Evolutionary conservation across 2,329 filamentous ascomycete genomes (phyloP).

Genomic region (Talaromyces sp.): DNA sequence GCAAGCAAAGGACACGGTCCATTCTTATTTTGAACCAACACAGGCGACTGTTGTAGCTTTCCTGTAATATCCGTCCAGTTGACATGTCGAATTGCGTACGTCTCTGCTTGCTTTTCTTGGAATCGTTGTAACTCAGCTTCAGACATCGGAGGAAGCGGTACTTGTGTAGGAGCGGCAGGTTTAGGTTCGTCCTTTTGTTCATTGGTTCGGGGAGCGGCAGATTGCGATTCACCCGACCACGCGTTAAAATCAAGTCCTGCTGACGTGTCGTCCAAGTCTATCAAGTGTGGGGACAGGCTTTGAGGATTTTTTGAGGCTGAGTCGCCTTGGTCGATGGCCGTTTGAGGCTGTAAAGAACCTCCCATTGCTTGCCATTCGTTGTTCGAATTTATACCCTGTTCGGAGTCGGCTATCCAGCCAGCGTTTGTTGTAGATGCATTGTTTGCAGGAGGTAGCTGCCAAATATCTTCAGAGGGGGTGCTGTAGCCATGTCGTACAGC

Average conservation of each 20-base stretch:
- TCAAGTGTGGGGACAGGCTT: slow-evolving; percentile 2
- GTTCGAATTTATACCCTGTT: slow-evolving; percentile 1
- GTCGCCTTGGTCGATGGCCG: neutral
- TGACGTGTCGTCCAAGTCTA: slow-evolving; percentile 10
- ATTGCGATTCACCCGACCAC: slow-evolving; percentile 2
- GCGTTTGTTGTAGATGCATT: neutral
- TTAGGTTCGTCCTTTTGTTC: neutral
- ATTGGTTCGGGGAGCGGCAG: neutral
- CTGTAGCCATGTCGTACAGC: neutral
- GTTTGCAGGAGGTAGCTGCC: neutral
- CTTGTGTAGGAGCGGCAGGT: neutral
- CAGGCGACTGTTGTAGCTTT: slow-evolving; percentile 72
- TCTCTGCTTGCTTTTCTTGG: slow-evolving; percentile 58
- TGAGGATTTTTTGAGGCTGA: neutral
- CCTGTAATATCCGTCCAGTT: slow-evolving; percentile 69
- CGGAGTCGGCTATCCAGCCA: neutral
- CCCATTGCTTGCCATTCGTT: slow-evolving; percentile 5
- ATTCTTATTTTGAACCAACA: slow-evolving; percentile 88
- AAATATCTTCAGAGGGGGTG: neutral
- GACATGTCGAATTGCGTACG: slow-evolving; percentile 89
- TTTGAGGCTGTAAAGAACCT: slow-evolving; percentile 11
- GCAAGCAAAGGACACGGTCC: slow-evolving; percentile 91
- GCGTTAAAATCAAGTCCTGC: slow-evolving; percentile 2
- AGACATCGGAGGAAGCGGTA: slow-evolving; percentile 15
- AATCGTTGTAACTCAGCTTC: slow-evolving; percentile 30